phyloP scores from a whole-genome alignment of 1,139 yeast species.

The Zygotorulaspora mrakii region DNA sequence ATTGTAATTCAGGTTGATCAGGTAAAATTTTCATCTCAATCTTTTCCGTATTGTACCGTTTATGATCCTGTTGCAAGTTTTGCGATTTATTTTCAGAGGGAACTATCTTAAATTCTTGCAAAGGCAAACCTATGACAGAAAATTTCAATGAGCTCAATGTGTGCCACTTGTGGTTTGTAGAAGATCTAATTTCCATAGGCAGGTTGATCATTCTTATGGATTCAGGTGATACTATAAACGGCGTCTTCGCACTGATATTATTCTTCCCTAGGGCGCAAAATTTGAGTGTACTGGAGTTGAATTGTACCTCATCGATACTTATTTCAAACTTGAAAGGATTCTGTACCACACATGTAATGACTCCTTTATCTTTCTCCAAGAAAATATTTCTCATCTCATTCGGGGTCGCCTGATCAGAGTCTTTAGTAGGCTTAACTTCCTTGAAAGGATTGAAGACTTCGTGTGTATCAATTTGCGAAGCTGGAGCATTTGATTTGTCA shows the following conservation, averaged over 20 bases:
- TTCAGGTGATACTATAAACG: conserved; percentile 41
- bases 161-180: conserved; percentile 38
- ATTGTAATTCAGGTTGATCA: conserved; percentile 33
- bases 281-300: conserved; percentile 39
- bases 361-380: conserved; percentile 54
- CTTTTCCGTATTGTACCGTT: conserved; percentile 9
- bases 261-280: conserved; percentile 29
- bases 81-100: conserved; percentile 9
- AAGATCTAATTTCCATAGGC: conserved; percentile 43
- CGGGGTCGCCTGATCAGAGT: conserved; percentile 36
- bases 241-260: conserved; percentile 23
- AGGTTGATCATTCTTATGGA: conserved; percentile 42
- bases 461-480: conserved; percentile 13
- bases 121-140: conserved; percentile 46
- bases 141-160: conserved; percentile 45
- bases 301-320: conserved; percentile 51
- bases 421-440: conserved; percentile 21
- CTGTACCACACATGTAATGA: conserved; percentile 55
- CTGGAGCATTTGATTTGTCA: conserved; percentile 3
- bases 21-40: conserved; percentile 27
- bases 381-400: conserved; percentile 30
- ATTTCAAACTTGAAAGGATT: conserved; percentile 81
- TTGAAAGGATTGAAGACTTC: conserved; percentile 36
- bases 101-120: conserved; percentile 25
- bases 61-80: conserved; percentile 2